phyloP scores from a whole-genome alignment of 208 protist species.

The Trypanosoma lewisi region DNA sequence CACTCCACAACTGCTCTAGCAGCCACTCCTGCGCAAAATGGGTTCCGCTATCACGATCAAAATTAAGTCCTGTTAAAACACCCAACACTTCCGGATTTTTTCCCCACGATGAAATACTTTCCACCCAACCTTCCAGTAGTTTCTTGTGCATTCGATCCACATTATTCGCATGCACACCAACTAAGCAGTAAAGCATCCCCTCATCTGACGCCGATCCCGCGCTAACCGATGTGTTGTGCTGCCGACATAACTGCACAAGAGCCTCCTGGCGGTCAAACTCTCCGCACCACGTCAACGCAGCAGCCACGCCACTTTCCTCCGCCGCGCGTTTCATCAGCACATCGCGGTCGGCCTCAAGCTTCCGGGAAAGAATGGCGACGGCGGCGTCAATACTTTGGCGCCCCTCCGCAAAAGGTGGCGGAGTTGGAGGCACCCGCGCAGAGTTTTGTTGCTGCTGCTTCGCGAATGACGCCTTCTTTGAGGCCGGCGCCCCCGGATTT shows the following conservation, averaged over 20 bases:
- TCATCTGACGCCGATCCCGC: not conserved
- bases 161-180: slow-evolving; percentile 83
- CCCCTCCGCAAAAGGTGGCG: not conserved
- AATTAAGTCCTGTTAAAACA: slow-evolving; percentile 68
- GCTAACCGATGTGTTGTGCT: slow-evolving; percentile 36
- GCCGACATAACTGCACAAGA: slow-evolving; percentile 53
- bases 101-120: slow-evolving; percentile 35
- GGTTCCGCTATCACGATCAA: slow-evolving; percentile 53
- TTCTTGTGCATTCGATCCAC: slow-evolving; percentile 72
- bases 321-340: slow-evolving; percentile 51
- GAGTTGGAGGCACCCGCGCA: slow-evolving; percentile 3
- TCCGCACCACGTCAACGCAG: slow-evolving; percentile 62
- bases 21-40: slow-evolving; percentile 79
- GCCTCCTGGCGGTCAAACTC: slow-evolving; percentile 70
- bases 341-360: slow-evolving; percentile 48
- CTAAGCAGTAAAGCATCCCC: slow-evolving; percentile 48
- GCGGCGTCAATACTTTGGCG: slow-evolving; percentile 43
- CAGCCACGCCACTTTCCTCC: slow-evolving; percentile 41
- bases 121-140: slow-evolving; percentile 67
- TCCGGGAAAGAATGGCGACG: slow-evolving; percentile 66
- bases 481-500: slow-evolving; percentile 65
- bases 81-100: slow-evolving; percentile 57
- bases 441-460: not conserved
- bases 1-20: slow-evolving; percentile 41
- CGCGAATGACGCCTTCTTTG: slow-evolving; percentile 25